These are phyloP conservation scores for Durio zibethinus DNA, from an alignment of 345 rosid species.

Conservation along the genomic window DNA sequence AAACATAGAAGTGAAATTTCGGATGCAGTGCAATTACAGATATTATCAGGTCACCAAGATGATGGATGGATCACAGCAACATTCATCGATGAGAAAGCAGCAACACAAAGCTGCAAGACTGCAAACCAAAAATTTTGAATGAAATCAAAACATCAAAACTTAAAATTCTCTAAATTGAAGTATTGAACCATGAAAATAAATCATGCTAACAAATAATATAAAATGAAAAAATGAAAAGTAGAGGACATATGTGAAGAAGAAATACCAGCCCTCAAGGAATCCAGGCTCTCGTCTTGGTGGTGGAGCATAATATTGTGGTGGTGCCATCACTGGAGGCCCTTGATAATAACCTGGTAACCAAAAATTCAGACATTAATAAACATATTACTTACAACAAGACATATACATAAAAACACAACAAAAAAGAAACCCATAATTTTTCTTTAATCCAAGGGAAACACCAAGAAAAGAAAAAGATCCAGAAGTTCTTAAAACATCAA, in stretches of 20 bases:
- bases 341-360: conserved; percentile 45
- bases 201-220: no score
- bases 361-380: not conserved
- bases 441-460: not conserved
- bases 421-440: not conserved
- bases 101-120: conserved; percentile 71
- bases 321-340: conserved; percentile 65
- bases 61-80: conserved; percentile 72
- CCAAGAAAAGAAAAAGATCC: not conserved
- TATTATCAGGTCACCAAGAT: conserved; percentile 25
- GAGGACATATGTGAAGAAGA: not conserved
- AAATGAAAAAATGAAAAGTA: not conserved
- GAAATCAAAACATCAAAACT: not conserved
- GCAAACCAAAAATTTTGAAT: not conserved
- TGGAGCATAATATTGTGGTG: conserved; percentile 53
- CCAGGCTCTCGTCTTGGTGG: conserved; percentile 42
- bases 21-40: not conserved
- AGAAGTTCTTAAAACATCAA: not conserved
- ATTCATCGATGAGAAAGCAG: conserved; percentile 67
- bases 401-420: not conserved
- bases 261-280: conserved; percentile 62
- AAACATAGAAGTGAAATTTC: not conserved
- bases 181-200: not conserved
- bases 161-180: not conserved
- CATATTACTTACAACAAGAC: not conserved